phyloP scores from a whole-genome alignment of 73 alveolate species.

The Paraurostyla sp. region DNA sequence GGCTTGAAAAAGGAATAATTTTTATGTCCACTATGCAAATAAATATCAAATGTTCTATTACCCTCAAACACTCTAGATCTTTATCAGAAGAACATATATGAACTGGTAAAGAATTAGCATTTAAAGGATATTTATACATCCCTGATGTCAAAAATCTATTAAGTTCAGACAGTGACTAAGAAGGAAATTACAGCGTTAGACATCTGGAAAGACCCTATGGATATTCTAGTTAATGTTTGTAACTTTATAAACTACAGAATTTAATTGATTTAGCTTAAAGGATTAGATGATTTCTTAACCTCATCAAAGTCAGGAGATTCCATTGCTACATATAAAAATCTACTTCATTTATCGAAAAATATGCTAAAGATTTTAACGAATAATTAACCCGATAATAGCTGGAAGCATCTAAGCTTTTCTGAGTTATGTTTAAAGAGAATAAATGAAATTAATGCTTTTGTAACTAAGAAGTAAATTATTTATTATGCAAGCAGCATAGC shows the following conservation, averaged over 20 bases:
- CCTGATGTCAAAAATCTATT: background rate
- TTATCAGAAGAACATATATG: background rate
- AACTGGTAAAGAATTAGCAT: background rate
- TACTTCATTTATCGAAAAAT: background rate
- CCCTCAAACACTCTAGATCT: background rate
- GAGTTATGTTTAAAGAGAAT: too few species aligned
- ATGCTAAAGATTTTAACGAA: background rate
- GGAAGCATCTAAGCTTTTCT: too few species aligned
- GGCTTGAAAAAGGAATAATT: background rate
- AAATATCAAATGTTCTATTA: background rate
- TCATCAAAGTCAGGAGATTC: background rate
- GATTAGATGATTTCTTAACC: background rate
- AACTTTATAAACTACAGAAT: slow-evolving; percentile 12
- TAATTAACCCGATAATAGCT: too few species aligned
- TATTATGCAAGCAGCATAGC: too few species aligned
- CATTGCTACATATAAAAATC: background rate
- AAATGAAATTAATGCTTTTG: too few species aligned
- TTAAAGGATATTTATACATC: background rate
- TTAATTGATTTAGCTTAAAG: background rate
- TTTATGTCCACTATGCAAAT: slow-evolving; percentile 21
- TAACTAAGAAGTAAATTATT: too few species aligned
- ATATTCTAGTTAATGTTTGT: background rate
- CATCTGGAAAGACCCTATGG: background rate
- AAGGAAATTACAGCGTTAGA: too few species aligned
- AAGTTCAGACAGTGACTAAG: too few species aligned